Percentiles rank a stretch among this genome's conserved stretches.
Conservation (phyloP, 1,284 basidiomycete species). For the Afroboletus lepidellus region DNA sequence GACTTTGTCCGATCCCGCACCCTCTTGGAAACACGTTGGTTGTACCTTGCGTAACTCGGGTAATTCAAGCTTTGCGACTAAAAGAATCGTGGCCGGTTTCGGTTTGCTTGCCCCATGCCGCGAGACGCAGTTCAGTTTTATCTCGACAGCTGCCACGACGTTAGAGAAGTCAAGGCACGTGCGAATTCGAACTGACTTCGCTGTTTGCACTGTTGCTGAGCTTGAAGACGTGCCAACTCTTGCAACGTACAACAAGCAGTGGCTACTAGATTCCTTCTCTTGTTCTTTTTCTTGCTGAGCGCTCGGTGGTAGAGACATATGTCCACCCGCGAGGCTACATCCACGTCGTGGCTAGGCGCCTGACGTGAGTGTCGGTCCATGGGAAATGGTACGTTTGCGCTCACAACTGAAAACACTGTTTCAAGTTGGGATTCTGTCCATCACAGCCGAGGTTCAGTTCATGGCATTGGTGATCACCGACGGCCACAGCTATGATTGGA, state of each 20-base stretch:
- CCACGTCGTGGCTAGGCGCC: slow-evolving; percentile 39
- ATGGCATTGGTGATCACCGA: slow-evolving; percentile 47
- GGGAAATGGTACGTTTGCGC: background rate
- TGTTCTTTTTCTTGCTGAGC: slow-evolving; percentile 57
- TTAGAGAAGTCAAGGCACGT: slow-evolving; percentile 6
- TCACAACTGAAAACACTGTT: slow-evolving; percentile 51
- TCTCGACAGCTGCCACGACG: slow-evolving; percentile 38
- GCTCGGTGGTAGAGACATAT: slow-evolving; percentile 55
- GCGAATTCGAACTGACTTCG: slow-evolving; percentile 37
- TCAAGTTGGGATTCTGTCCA: slow-evolving; percentile 67
- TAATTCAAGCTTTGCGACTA: slow-evolving; percentile 24
- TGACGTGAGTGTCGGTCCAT: background rate
- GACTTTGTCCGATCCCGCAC: background rate
- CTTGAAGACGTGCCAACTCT: slow-evolving; percentile 51
- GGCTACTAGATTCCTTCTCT: slow-evolving; percentile 53
- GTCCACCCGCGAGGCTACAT: slow-evolving; percentile 42
- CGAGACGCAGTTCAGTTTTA: slow-evolving; percentile 21
- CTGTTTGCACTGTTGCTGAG: slow-evolving; percentile 33
- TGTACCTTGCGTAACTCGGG: background rate
- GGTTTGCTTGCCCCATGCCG: slow-evolving; percentile 12
- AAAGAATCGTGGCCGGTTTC: slow-evolving; percentile 3
- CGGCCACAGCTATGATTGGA: slow-evolving; percentile 56
- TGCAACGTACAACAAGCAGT: slow-evolving; percentile 46
- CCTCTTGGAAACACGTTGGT: background rate
- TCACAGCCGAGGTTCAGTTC: slow-evolving; percentile 62